These are phyloP conservation scores for Heliamphora pulchella DNA, from an alignment of 179 eudicot genomes.

Conservation along the genomic window DNA sequence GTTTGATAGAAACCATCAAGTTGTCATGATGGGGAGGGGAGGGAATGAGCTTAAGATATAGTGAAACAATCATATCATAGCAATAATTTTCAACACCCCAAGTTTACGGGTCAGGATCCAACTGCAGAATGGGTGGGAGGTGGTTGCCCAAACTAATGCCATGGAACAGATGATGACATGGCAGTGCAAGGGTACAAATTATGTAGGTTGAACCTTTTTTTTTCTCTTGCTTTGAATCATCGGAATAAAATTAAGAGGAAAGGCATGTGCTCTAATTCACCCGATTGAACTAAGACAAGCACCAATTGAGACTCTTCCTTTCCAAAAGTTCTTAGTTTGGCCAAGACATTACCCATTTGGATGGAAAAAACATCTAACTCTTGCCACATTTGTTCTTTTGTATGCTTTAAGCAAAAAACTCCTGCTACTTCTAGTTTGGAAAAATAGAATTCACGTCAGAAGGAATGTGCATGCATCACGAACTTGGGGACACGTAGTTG, in stretches of 20 bases:
- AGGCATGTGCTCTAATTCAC: not conserved
- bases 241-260: not conserved
- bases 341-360: not conserved
- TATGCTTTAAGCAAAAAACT: not conserved
- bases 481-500: not conserved
- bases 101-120: not conserved
- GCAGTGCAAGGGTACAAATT: not conserved
- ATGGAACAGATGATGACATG: not conserved
- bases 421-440: not conserved
- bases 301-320: not conserved
- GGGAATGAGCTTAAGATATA: not conserved
- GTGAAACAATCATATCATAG: not conserved
- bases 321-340: not conserved
- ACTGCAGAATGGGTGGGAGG: too few relatives aligned
- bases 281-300: not conserved
- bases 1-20: not conserved
- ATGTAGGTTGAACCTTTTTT: not conserved
- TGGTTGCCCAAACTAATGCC: not conserved
- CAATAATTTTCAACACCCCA: not conserved
- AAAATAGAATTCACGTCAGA: slow-evolving; percentile 3
- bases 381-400: not conserved
- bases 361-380: not conserved
- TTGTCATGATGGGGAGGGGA: not conserved
- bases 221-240: not conserved
- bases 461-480: not conserved